Base-by-base conservation (phyloP, 1,284 basidiomycete genomes). In the Trametes polyzona region DNA sequence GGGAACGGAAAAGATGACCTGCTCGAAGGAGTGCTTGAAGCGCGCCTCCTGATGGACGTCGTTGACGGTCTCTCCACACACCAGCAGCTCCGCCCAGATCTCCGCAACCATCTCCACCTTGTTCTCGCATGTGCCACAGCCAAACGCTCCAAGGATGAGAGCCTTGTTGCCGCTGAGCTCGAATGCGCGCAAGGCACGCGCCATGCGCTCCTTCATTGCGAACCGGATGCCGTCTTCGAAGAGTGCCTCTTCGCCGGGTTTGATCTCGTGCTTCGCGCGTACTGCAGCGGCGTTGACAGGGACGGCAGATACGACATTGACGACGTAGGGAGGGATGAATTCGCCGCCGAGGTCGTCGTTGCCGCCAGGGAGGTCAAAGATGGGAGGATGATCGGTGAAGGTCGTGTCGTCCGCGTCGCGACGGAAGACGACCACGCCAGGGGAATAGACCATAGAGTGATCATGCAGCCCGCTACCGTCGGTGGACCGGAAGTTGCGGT, bases 51-150 rank as follows among this genome's bases (percentile, higher is more conserved):
- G 58, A 41, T 52, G 55, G 17, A 53, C 49, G 46, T 68, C 67
- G 8, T 55, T 59, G 30, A 67, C 63, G 9, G 55, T 49, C 17
- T 68, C 69, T n/a, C 78, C 76, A 32, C 73, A 78, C 7, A 75
- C 74, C 21, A 83, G 69, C 1, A 83, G 66, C 67, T 83, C 81
- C 14, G 82, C 83, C 85, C 86, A 89, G 14, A 86, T 74, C 44
- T 69, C 68, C 2, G 84, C 86, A 32, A 89, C 76, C 54, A 75
- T 72, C 47, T 75, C 77, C 37, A 79, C 72, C 16, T 62, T 72
- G 59, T 82, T 82, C 67, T 76, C 67, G 57, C 64, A 72, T 1
- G 73, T 73, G 46, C 78, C 76, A 56, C 76, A 79, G 29, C 82
- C 81, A 55, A 83, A 82, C 10, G 76, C 74, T 36, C 80, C 78